Conservation (phyloP, 129 eudicot genomes). For the Flaveria brownii region DNA sequence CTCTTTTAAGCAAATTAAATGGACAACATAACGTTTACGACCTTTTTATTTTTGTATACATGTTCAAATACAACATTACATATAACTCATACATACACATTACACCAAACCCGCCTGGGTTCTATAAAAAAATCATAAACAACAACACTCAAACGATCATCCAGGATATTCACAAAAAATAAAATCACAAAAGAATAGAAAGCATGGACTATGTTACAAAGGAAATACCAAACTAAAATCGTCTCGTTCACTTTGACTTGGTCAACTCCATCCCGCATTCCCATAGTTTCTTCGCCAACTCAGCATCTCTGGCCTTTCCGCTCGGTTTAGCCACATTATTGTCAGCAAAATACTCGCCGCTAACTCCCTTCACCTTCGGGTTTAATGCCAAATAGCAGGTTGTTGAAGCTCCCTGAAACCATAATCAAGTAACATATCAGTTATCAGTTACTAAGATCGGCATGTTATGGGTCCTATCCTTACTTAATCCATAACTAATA, state of each 20-base stretch:
- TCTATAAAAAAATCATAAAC: slow-evolving; percentile 1
- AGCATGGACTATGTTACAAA: slow-evolving; percentile 17
- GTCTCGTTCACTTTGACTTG: slow-evolving; percentile 37
- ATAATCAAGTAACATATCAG: slow-evolving; percentile 1
- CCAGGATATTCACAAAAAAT: slow-evolving; percentile 13
- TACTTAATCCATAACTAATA: neutral
- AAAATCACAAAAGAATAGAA: slow-evolving; percentile 7
- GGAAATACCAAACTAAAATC: neutral
- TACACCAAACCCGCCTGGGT: neutral
- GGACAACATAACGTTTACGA: neutral
- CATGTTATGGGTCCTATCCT: neutral
- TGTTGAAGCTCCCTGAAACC: slow-evolving; percentile 61
- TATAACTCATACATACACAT: slow-evolving; percentile 19
- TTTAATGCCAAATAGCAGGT: slow-evolving; percentile 71
- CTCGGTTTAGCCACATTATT: slow-evolving; percentile 44
- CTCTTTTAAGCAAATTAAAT: neutral
- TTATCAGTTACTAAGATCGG: neutral
- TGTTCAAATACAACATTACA: slow-evolving; percentile 17
- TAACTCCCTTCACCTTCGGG: slow-evolving; percentile 70
- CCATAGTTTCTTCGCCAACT: slow-evolving; percentile 53
- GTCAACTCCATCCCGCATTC: slow-evolving; percentile 43
- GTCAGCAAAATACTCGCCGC: slow-evolving; percentile 51
- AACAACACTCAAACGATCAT: slow-evolving; percentile 17
- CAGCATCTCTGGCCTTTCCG: slow-evolving; percentile 27
- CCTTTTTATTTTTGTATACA: slow-evolving; percentile 11